Evolutionary conservation across 805 yeast species (phyloP).

Genomic region (Zygosaccharomyces bailii): DNA sequence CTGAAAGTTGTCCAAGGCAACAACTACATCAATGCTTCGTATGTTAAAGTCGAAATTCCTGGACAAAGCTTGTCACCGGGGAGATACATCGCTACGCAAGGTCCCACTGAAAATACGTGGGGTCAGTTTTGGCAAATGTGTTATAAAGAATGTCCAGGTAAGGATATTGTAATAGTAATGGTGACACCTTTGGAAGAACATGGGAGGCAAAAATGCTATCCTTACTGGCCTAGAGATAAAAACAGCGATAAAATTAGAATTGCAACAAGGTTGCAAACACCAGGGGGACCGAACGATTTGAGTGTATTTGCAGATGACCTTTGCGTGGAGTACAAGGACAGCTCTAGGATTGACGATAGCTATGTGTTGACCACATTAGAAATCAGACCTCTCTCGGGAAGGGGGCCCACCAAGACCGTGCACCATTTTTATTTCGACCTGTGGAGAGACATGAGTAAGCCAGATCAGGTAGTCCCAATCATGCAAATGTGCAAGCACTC

Average conservation of each 20-base stretch:
- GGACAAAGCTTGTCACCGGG: conserved; percentile 27
- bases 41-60: conserved; percentile 40
- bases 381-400: conserved; percentile 26
- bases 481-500: conserved; percentile 32
- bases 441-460: conserved; percentile 83
- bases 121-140: conserved; percentile 91
- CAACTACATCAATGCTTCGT: conserved; percentile 86
- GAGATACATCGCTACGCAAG: conserved; percentile 67
- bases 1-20: conserved; percentile 34
- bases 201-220: conserved; percentile 68
- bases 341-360: conserved; percentile 20
- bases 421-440: conserved; percentile 69
- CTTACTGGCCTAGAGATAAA: conserved; percentile 61
- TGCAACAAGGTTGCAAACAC: conserved; percentile 22
- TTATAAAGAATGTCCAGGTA: conserved; percentile 52
- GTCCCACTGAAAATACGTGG: conserved; percentile 70
- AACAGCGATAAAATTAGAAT: conserved; percentile 12
- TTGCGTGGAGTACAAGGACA: conserved; percentile 21
- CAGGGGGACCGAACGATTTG: conserved; percentile 22
- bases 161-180: conserved; percentile 63
- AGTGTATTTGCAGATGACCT: conserved; percentile 25
- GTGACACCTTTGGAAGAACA: conserved; percentile 72
- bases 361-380: conserved; percentile 28
- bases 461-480: conserved; percentile 40
- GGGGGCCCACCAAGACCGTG: conserved; percentile 42